Base-by-base conservation (phyloP, 805 yeast species). In the Zygoascus flipseniorum region DNA sequence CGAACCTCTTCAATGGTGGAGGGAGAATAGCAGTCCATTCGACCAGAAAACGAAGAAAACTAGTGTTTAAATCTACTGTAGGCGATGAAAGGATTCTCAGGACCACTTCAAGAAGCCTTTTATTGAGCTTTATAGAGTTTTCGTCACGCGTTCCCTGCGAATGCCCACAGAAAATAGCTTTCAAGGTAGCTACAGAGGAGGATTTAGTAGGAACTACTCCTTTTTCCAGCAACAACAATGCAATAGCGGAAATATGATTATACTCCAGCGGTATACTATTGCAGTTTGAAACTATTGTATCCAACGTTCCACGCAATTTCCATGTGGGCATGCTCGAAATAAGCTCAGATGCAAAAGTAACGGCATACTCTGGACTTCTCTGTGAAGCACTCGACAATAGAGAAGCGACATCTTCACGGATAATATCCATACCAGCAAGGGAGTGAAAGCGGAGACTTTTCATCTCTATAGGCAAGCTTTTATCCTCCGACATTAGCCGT, bases 1-100 rank as follows among this genome's bases (percentile, higher is more conserved):
- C 32, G 10, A 46, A 16, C 8, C 49, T 37, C 8, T 32, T 28
- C 20, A 46, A 16, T 8, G 31, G 49, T 10, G 39, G 41, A 8
- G 49, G 49, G 11, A 46, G n/a, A n/a, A 46, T 16, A 13, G 49
- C 49, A 31, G 49, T 46, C 49, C 49, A 46, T 46, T 46, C 41
- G 2, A 28, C 49, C 11, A 46, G 6, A 32, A 46, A 46, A 16
- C 26, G 42, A 10, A 46, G 26, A 13, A 46, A 31, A 8, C 23
- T 11, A 26, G 31, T 14, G 26, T n/a, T 46, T 8, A 46, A 10
- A 2, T 16, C 41, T 19, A 42, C 8, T 4, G 13, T 14, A 10
- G 44, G 13, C 13, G 44, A 42, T 19, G 20, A 3, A n/a, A 19
- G 11, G 5, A 6, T 9, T 16, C n/a, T 46, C 4, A 19, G n/a